These are phyloP conservation scores for Apocynum venetum DNA, from an alignment of 257 asterid genomes.

Conservation along the genomic window DNA sequence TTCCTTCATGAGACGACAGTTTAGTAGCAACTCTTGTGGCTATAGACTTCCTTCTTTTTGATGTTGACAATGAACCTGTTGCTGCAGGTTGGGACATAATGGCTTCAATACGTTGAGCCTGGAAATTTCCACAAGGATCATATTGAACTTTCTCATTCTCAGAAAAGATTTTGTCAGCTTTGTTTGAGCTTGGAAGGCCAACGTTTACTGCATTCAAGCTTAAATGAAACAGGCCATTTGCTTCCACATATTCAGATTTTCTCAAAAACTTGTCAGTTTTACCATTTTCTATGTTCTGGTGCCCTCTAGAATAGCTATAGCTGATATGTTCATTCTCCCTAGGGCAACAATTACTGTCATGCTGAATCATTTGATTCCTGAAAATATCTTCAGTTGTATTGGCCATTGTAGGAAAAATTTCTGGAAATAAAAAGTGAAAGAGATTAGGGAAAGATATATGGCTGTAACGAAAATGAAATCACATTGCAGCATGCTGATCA, in stretches of 20 bases:
- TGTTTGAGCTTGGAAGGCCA: constrained; percentile 10
- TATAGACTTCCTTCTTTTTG: constrained; percentile 27
- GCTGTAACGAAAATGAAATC: not conserved
- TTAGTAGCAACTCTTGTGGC: constrained; percentile 24
- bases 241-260: constrained; percentile 14
- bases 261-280: constrained; percentile 8
- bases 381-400: constrained; percentile 18
- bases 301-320: constrained; percentile 10
- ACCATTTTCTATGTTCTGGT: not conserved
- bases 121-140: constrained; percentile 7
- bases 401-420: constrained; percentile 34
- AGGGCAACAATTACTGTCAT: constrained; percentile 17
- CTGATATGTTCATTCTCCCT: constrained; percentile 7
- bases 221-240: constrained; percentile 4
- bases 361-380: constrained; percentile 16
- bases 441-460: not conserved
- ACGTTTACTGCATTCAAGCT: constrained; percentile 1
- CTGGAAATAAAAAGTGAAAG: constrained; percentile 24
- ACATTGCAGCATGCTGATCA: constrained; percentile 17
- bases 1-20: constrained; percentile 24
- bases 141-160: constrained; percentile 9
- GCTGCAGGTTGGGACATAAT: constrained; percentile 12
- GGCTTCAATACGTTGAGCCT: constrained; percentile 6
- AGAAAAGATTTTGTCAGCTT: constrained; percentile 16
- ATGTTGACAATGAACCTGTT: constrained; percentile 17